Base-by-base conservation (phyloP, 2,329 filamentous ascomycete species). In the Thermothelomyces thermophilus region DNA sequence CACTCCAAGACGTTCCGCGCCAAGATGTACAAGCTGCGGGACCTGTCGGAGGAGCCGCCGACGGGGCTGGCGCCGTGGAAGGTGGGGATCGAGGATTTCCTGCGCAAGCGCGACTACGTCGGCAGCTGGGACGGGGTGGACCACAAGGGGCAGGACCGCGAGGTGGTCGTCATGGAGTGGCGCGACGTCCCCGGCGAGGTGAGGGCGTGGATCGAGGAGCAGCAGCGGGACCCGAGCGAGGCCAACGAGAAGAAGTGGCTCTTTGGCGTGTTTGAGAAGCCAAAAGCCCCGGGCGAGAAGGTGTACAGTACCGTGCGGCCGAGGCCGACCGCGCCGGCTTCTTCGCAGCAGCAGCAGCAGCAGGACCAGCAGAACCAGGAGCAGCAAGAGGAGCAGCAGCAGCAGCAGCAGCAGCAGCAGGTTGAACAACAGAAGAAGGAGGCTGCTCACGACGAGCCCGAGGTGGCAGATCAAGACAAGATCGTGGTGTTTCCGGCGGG, bases 401-500 rank as follows among this genome's bases (percentile, higher is more conserved):
- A 10, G 31, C 19, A 11, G 11, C 48, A 26, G 16, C 20, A 36
- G 33, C 28, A 26, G n/a, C 13, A 35, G 36, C 16, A 22, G 26
- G 17, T 2, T 0, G 30, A 51, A 14, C n/a, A 44, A 20, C 3
- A 30, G 24, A 8, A 28, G 31, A n/a, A 40, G 17, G 10, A 37
- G 36, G 24, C n/a, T n/a, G 28, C 1, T 1, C 31, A 54, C 14
- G 24, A 50, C 17, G 35, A 17, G 8, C 22, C 20, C 0, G 52
- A 35, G 3, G 41, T 57, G 16, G 20, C 41, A 8, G 53, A 55
- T 16, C 48, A 55, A 49, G 55, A 60, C 17, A 60, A 68, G 51
- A 61, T 69, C 7, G 64, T 72, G 26, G 69, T 73, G 43, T 73
- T 73, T 52, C 68, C 70, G 11, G 69, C 69, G 0, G 70, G 68